Percentiles rank a stretch among this genome's conserved stretches.
Evolutionary conservation across 352 stramenopile species (phyloP).

Genomic region (Pythium biforme): DNA sequence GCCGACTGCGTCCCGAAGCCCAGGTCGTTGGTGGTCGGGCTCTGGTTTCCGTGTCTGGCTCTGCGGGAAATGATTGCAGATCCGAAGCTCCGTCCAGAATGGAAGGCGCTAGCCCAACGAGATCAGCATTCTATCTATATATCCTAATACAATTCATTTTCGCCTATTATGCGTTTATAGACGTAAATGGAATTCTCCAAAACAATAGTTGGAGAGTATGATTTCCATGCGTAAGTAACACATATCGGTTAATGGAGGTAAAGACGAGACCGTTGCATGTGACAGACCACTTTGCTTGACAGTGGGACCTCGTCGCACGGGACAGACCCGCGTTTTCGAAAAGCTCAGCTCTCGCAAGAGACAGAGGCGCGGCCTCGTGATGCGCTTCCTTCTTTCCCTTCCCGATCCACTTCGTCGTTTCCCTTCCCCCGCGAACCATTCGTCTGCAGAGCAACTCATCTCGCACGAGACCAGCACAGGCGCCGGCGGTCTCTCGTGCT

Average conservation of each 20-base stretch:
- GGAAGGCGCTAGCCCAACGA: not conserved
- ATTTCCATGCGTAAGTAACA: no score
- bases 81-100: not conserved
- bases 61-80: constrained; percentile 11
- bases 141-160: not conserved
- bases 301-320: constrained; percentile 21
- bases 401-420: not conserved
- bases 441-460: constrained; percentile 16
- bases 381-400: not conserved
- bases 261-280: constrained; percentile 2
- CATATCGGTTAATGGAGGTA: not conserved
- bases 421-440: constrained; percentile 6
- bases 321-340: constrained; percentile 11
- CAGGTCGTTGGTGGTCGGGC: not conserved
- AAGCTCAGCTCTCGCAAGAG: constrained; percentile 2
- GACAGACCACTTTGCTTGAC: constrained; percentile 6
- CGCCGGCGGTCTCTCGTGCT: not conserved
- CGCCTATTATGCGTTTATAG: not conserved
- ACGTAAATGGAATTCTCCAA: not conserved
- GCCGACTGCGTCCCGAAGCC: no score
- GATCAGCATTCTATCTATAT: constrained; percentile 1
- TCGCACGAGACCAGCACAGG: not conserved
- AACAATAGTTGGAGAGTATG: no score
- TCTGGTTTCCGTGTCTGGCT: not conserved
- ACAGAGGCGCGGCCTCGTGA: not conserved